Base-by-base conservation (phyloP, 345 rosid species). In the Heritiera fomes region DNA sequence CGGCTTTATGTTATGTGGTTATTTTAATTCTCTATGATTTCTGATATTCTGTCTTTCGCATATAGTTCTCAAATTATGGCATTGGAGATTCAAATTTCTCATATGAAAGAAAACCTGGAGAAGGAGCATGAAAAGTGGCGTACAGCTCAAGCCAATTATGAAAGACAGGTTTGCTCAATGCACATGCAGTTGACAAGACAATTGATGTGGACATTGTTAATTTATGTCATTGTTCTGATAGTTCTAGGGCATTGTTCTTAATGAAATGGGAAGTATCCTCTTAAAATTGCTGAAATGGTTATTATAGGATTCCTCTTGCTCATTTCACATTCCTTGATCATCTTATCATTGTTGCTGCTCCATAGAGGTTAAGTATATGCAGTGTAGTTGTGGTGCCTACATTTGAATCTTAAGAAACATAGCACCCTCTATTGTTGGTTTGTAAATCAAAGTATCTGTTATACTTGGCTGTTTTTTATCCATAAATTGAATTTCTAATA, bases 71-170 rank as follows among this genome's bases (percentile, higher is more conserved):
- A 91, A 87, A 84, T 91, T 73, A 86, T 46, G 59, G 84, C 84
- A 30, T 46, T 96, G 93, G 93, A 94, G 85, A 80, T 78, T 82
- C 93, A 89, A 79, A 76, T 89, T 79, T 87, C 91, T 82, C 80
- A 80, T 78, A 61, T 92, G 73, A 93, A 92, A 83, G 90, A 89
- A 28, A 90, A 91, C 68, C 85, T 94, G 83, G 94, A 88, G 86
- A 84, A 64, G 67, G 97, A 89, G 81, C 96, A 92, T 82, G 93
- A 88, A 78, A 85, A 89, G 77, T 89, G 98, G 94, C 91, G 90
- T 64, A 71, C 86, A 82, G 92, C 97, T 76, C 97, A 94, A 83
- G 85, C 91, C 66, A 96, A 96, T 81, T 96, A 96, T 76, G 99
- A 96, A 89, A 87, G 97, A 88, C 99, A 96, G 98, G 99, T 96